phyloP scores from a whole-genome alignment of 2,329 filamentous ascomycete species.

The Remersonia thermophila region DNA sequence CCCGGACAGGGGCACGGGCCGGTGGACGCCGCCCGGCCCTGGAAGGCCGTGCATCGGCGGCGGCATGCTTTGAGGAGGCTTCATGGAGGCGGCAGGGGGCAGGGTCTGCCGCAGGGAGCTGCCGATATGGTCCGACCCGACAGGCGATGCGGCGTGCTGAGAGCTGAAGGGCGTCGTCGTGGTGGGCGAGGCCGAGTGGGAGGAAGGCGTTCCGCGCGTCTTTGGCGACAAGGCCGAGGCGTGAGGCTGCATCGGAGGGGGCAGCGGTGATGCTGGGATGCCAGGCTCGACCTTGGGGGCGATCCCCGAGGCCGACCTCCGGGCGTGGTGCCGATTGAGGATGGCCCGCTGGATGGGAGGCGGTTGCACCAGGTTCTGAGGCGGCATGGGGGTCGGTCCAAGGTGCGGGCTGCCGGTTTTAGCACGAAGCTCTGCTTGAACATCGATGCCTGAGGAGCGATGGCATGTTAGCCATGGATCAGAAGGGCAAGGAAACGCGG shows the following conservation, averaged over 20 bases:
- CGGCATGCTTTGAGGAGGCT: slow-evolving; percentile 25
- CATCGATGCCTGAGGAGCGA: slow-evolving; percentile 64
- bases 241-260: slow-evolving; percentile 32
- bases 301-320: slow-evolving; percentile 60
- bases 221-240: slow-evolving; percentile 54
- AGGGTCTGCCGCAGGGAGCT: slow-evolving; percentile 20
- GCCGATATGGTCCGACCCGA: slow-evolving; percentile 20
- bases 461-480: slow-evolving; percentile 5
- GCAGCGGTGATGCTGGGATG: slow-evolving; percentile 27
- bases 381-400: slow-evolving; percentile 54
- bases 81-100: slow-evolving; percentile 26
- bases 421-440: slow-evolving; percentile 85
- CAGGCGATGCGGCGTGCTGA: slow-evolving; percentile 31
- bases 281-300: slow-evolving; percentile 59
- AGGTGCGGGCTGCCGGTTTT: slow-evolving; percentile 83
- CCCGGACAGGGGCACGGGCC: slow-evolving; percentile 24
- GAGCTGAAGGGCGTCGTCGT: slow-evolving; percentile 36
- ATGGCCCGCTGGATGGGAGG: slow-evolving; percentile 70
- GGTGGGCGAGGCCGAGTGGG: slow-evolving; percentile 51
- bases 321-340: slow-evolving; percentile 64
- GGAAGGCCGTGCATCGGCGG: slow-evolving; percentile 18
- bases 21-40: slow-evolving; percentile 11
- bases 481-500: too few species aligned
- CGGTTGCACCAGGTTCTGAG: slow-evolving; percentile 57
- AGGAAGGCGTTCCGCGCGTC: slow-evolving; percentile 70